These are phyloP conservation scores for Ostreobium quekettii DNA, from an alignment of 139 green algal species.

Conservation along the genomic window DNA sequence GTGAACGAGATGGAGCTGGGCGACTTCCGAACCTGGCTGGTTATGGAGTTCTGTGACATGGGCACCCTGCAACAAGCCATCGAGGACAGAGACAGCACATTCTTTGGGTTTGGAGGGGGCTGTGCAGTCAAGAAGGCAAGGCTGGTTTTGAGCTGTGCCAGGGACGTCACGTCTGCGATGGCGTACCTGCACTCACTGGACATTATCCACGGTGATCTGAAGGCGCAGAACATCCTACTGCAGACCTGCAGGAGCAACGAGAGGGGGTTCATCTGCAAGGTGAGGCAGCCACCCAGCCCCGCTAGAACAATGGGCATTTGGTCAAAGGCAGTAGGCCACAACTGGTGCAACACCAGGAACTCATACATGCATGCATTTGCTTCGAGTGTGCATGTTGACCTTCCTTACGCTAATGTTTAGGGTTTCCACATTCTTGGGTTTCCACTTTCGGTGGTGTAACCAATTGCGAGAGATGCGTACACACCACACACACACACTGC, in stretches of 20 bases:
- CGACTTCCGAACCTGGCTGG: constrained; percentile 38
- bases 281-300: no score
- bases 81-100: constrained; percentile 29
- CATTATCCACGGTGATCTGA: constrained; percentile 18
- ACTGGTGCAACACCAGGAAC: no score
- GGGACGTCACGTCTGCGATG: constrained; percentile 4
- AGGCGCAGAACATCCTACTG: constrained; percentile 12
- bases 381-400: no score
- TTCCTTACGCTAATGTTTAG: no score
- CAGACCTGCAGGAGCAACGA: background rate
- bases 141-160: background rate
- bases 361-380: no score
- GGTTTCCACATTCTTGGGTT: no score
- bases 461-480: no score
- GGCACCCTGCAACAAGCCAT: constrained; percentile 39
- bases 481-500: no score
- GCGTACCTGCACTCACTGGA: constrained; percentile 1
- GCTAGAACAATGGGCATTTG: no score
- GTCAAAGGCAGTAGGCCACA: no score
- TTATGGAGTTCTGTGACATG: constrained; percentile 49
- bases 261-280: constrained; percentile 17
- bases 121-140: constrained; percentile 4
- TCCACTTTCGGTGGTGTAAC: no score
- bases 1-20: background rate
- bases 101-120: no score